Percentiles rank a stretch among this genome's conserved stretches.
phyloP scores from a whole-genome alignment of 805 yeast species.

The Kluyveromyces siamensis region DNA sequence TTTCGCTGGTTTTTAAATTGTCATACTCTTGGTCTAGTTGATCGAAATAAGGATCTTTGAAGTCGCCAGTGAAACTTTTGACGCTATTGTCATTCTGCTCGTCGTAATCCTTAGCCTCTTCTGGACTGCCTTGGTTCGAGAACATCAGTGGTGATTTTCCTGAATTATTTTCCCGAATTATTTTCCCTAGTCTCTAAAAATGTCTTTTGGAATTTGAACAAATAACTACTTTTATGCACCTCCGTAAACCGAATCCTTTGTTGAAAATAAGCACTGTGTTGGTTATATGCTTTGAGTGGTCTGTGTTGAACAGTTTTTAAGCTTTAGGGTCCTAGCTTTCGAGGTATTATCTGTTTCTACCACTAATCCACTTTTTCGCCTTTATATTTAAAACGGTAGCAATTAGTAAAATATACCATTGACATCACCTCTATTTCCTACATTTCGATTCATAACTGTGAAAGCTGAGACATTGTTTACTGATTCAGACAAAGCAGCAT shows the following conservation, averaged over 20 bases:
- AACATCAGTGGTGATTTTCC: neutral
- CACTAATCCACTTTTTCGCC: neutral
- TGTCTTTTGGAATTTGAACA: no score
- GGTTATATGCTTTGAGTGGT: no score
- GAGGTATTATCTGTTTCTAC: no score
- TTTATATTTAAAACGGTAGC: neutral
- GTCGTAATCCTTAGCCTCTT: neutral
- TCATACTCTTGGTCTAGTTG: slow-evolving; percentile 24
- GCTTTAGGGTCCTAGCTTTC: neutral
- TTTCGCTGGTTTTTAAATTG: slow-evolving; percentile 15
- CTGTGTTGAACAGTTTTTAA: neutral
- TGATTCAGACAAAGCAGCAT: neutral
- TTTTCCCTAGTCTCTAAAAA: neutral
- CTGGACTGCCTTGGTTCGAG: neutral
- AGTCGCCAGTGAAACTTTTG: neutral
- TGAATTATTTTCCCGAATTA: neutral
- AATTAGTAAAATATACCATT: no score
- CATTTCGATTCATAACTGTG: neutral
- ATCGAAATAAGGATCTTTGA: slow-evolving; percentile 12
- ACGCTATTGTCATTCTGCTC: neutral
- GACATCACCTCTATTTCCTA: neutral
- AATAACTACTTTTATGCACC: no score
- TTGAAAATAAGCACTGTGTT: no score
- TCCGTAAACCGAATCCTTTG: no score
- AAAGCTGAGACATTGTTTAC: neutral